A percentile compares a stretch with the other conserved stretches of the same genome.
Evolutionary conservation across 164 flowering plant species (phyloP).

Genomic region (grape (Vitis vinifera)): ASM3070453v1 NC_081810.1:13680001-13680500

Average conservation of each 20-base stretch:
- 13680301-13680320: not conserved
- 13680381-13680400: conserved; percentile 54
- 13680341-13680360: not conserved
- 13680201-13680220: conserved; percentile 94
- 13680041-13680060: conserved; percentile 88
- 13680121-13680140: not conserved
- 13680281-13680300: conserved; percentile 13
- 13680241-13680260: conserved; percentile 82
- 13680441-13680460: conserved; percentile 73
- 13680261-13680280: conserved; percentile 82
- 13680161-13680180: not conserved
- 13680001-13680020: conserved; percentile 87
- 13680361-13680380: not conserved
- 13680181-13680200: conserved; percentile 94
- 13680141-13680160: conserved; percentile 4
- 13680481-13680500: conserved; percentile 53
- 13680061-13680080: conserved; percentile 96
- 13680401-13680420: conserved; percentile 83
- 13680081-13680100: conserved; percentile 77
- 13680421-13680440: conserved; percentile 81
- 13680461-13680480: conserved; percentile 42
- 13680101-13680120: not conserved
- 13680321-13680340: not conserved
- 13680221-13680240: conserved; percentile 81
- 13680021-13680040: conserved; percentile 76